Conservation (phyloP, 176 grass and related monocot species). For the Lolium rigidum region DNA sequence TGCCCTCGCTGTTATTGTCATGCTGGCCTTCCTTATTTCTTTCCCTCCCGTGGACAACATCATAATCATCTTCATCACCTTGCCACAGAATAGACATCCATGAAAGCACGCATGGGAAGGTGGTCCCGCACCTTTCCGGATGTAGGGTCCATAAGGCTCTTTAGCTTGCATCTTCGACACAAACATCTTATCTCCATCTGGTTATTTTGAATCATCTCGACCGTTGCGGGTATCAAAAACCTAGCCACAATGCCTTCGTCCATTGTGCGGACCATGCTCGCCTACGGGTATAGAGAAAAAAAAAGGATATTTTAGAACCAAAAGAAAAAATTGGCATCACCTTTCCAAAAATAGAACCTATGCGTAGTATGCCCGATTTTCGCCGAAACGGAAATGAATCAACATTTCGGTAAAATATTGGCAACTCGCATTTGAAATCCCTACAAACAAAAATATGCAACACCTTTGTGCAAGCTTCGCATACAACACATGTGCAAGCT, state of each 20-base stretch:
- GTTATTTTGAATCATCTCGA: neutral
- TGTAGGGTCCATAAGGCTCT: neutral
- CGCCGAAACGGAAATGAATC: no score
- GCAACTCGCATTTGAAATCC: no score
- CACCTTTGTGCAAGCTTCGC: no score
- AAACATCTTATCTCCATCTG: neutral
- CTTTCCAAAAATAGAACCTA: no score
- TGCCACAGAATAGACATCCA: neutral
- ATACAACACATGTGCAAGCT: no score
- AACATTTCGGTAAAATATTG: no score
- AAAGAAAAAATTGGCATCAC: no score
- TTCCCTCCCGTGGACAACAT: neutral
- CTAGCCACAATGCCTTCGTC: neutral
- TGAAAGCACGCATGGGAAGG: neutral
- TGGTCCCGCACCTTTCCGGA: neutral
- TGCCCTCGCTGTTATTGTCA: neutral
- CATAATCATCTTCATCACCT: neutral
- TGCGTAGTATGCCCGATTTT: no score
- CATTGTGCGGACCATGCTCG: neutral
- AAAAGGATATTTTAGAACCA: neutral
- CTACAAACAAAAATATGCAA: no score
- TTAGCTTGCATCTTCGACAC: neutral
- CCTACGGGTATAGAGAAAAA: neutral
- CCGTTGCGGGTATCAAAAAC: neutral
- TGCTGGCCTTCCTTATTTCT: neutral